Base-by-base conservation (phyloP, 2,329 filamentous ascomycete genomes). In the Aspergillus tubingensis region DNA sequence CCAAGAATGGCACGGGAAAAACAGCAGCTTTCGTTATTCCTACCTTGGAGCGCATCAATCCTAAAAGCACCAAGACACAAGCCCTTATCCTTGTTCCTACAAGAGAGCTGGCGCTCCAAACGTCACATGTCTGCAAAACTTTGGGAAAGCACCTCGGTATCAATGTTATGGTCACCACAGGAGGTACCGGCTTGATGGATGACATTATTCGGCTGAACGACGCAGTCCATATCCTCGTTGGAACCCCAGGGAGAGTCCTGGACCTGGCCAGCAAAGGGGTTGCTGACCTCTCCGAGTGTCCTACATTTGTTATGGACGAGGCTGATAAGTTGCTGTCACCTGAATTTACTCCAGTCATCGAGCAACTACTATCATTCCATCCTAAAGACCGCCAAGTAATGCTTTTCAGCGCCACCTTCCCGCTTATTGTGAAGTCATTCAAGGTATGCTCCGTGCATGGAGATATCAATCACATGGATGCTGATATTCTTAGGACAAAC, bases 251-350 rank as follows among this genome's bases (percentile, higher is more conserved):
- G 66, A 88, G 95, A 83, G 97, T 99, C 71, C 86, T 98, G 65
- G 95, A 99, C 81, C 82, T 99, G 68, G 94, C 95, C 61, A 92
- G 93, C 77, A 98, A 99, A 82, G 92, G 91, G 66, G 93, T 99
- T 62, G 95, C 95, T 65, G 95, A 99, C 78, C 85, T 99, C 53
- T 96, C 93, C 71, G 90, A 96, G 80, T 98, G 95, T 76, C 90
- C 92, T 70, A 98, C 96, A 74, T 99, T 99, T 76, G 92, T 99
- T 80, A 99, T 99, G 95, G 95, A 99, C 73, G 95, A 99, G 78
- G 95, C 95, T 58, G 95, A 99, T 80, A 99, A 99, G 82, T 88
- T 99, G 62, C 86, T 99, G 54, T 99, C 95, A 6, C 87, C 91
- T 61, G 95, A 99, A 76, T 99, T 99, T 75, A 99, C 95, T 6